Base-by-base conservation (phyloP, 169 alveolate species). In the Eimeria sp. region DNA sequence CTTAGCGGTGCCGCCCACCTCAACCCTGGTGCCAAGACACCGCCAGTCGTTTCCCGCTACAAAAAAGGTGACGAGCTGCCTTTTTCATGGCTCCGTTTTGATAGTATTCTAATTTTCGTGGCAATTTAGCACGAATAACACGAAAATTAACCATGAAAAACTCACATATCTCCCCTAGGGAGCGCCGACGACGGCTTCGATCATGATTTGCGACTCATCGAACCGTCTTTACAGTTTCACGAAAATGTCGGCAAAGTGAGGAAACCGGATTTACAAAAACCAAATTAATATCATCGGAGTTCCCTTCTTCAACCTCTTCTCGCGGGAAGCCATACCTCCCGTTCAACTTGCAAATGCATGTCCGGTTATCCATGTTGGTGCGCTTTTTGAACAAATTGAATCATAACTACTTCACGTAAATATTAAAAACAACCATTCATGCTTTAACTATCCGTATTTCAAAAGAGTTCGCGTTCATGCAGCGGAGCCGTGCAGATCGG, bases 141-240 rank as follows among this genome's bases (percentile, higher is more conserved):
- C 20, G 33, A 16, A 33, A 23, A 18, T 56, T 56, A 18, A 72
- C 16, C 58, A 40, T 72, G 82, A n/a, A 72, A 72, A 72, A 4
- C 33, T 30, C 2, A 14, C 20, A 40, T 1, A n/a, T 18, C 33
- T 72, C 56, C 52, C 58, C 56, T 54, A 37, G 82, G n/a, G 82
- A 27, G 82, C 82, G 82, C 82, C 82, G 82, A 72, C 82, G 82
- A 72, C 82, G 82, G 56, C 56, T 72, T 72, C 82, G 82, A 72
- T 72, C 82, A 72, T 72, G 56, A 72, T 40, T 72, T 33, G 82
- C 40, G 82, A 72, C 37, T 72, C 82, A 27, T 18, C 82, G 56
- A 54, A 40, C 43, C 52, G 8, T 40, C 4, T 14, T 54, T 3
- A 33, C 82, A 18, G 13, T 40, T 37, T 72, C 43, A 30, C 18